Percentiles rank a stretch among this genome's conserved stretches.
phyloP scores from a whole-genome alignment of 495 filamentous ascomycete species.

The Penicillium chermesinum region DNA sequence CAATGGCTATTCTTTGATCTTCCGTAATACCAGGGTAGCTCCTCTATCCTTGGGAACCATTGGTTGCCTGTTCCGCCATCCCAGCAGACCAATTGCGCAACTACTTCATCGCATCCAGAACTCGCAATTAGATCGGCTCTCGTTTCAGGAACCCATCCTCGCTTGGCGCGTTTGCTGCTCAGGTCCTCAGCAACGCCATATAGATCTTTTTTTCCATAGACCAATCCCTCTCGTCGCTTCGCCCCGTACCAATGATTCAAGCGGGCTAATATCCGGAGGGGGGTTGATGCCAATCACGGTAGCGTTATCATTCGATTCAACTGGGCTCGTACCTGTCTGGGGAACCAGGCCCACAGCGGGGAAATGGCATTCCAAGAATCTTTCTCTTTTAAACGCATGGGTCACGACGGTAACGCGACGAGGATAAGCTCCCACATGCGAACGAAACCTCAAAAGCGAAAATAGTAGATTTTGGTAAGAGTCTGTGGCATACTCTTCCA shows the following conservation, averaged over 20 bases:
- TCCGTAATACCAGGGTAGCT: slow-evolving; percentile 39
- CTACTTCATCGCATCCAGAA: slow-evolving; percentile 23
- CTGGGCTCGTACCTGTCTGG: not conserved
- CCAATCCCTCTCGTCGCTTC: slow-evolving; percentile 41
- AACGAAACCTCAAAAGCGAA: slow-evolving; percentile 56
- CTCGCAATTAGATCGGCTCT: slow-evolving; percentile 22
- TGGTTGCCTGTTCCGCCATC: slow-evolving; percentile 33
- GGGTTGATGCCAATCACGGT: slow-evolving; percentile 66
- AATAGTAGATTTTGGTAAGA: slow-evolving; percentile 76
- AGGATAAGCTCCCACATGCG: slow-evolving; percentile 32
- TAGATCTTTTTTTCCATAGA: slow-evolving; percentile 39
- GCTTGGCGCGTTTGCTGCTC: slow-evolving; percentile 28
- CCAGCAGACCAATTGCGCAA: slow-evolving; percentile 37
- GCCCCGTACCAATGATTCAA: slow-evolving; percentile 36
- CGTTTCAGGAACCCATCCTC: slow-evolving; percentile 39
- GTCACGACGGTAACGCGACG: slow-evolving; percentile 61
- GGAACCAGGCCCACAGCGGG: slow-evolving; percentile 51
- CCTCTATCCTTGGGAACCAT: slow-evolving; percentile 27
- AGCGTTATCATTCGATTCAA: slow-evolving; percentile 33
- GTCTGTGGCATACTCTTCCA: slow-evolving; percentile 68
- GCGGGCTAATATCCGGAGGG: slow-evolving; percentile 48
- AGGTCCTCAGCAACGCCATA: slow-evolving; percentile 39
- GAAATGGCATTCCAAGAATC: slow-evolving; percentile 66
- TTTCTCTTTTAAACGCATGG: slow-evolving; percentile 65
- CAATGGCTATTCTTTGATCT: no score